Evolutionary conservation across 257 asterid species (phyloP), one percentile per base, ranked within the genome.

Genomic region (Penstemon davidsonii): DNA sequence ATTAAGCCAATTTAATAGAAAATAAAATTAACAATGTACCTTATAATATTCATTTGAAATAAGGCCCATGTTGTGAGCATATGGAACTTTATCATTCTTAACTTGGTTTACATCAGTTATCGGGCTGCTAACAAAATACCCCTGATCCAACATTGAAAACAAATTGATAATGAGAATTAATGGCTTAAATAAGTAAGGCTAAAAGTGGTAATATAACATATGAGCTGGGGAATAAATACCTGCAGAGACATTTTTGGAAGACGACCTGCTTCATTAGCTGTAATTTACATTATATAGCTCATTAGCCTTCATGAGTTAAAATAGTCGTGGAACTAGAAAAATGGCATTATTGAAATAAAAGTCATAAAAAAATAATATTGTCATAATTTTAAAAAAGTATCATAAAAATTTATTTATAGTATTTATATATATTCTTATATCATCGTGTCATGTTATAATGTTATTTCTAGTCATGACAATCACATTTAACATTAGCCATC

Each of bases 251-350:
- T 72, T 46, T 12, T 64, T 13, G 82, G 84, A 18, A 46, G 49
- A 6, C 40, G 18, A 42, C 76, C 84, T 74, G 60, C 73, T 73
- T 74, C 81, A 74, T 70, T 82, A 68, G 81, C 87, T 79, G 71
- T 58, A 12, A 44, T 60, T 7, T 37, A 44, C 7, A 46, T 4
- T 40, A 8, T 41, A 39, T 45, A 62, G 2, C 12, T 1, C 33
- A 38, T 49, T 5, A 25, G 33, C 33, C 46, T 64, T 72, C 51
- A 46, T 56, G 10, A 57, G 39, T 2, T 0, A 25, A 25, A 25
- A 25, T 25, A 25, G 33, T 25, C 33, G 33, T 25, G 33, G 33
- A 1, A 25, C 33, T 25, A 25, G 2, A 25, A 25, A 25, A 25
- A 25, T 2, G 2, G 33, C 33, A 2, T 25, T 25, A 25, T 25